Conservation (phyloP, 2,329 filamentous ascomycete species). For the Massarina eburnea region DNA sequence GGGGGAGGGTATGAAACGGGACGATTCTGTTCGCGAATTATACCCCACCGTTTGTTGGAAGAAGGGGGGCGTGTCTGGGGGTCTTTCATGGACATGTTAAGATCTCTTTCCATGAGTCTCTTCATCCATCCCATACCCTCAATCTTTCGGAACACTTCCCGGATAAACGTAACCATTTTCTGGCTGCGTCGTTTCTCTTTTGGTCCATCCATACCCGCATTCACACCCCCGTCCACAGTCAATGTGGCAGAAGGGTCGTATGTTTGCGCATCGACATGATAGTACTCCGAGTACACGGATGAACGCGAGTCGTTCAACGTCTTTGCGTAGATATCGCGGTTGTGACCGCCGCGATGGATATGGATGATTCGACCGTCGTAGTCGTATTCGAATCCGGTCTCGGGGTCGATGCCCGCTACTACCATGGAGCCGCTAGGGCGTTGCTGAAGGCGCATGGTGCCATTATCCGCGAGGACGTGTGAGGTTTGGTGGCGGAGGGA, state of each 20-base stretch:
- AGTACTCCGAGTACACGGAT: conserved; percentile 10
- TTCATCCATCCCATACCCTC: conserved; percentile 11
- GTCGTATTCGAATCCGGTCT: conserved; percentile 12
- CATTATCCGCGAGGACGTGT: not conserved
- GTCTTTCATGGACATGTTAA: no score
- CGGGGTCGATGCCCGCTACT: conserved; percentile 14
- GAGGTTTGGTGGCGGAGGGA: not conserved
- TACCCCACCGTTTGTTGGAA: no score
- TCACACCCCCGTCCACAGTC: not conserved
- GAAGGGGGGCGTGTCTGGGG: no score
- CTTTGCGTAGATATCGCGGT: not conserved
- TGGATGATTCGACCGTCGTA: conserved; percentile 22
- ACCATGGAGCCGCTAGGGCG: not conserved
- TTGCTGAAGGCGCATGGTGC: not conserved
- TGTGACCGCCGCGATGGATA: conserved; percentile 7
- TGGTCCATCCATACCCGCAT: not conserved
- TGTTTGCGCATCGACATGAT: conserved; percentile 7
- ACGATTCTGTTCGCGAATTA: no score
- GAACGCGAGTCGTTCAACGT: not conserved
- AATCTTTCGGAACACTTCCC: conserved; percentile 13
- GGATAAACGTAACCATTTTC: conserved; percentile 10
- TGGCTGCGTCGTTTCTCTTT: not conserved
- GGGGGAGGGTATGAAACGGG: no score
- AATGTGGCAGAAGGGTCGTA: not conserved
- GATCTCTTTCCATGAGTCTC: conserved; percentile 2